phyloP scores from a whole-genome alignment of 2,329 filamentous ascomycete species.

The Lecanosticta acicola region DNA sequence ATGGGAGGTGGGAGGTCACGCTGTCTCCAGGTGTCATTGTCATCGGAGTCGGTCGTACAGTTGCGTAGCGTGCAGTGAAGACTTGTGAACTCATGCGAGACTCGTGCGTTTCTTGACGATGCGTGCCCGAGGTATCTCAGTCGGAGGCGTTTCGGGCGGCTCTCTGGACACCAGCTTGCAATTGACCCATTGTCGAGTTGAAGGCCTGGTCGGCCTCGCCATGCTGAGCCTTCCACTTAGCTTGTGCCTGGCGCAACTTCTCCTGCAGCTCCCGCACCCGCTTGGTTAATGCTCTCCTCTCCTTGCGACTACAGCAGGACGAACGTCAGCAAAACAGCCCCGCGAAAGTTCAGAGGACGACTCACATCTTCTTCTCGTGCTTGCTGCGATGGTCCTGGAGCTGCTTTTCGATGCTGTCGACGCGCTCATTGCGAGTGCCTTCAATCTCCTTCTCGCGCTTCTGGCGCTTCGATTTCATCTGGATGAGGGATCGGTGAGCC shows the following conservation, averaged over 20 bases:
- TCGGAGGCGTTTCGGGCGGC: no score
- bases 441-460: slow-evolving; percentile 15
- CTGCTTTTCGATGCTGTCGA: slow-evolving; percentile 8
- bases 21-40: no score
- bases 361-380: slow-evolving; percentile 11
- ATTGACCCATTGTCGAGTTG: slow-evolving; percentile 8
- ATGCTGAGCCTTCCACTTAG: slow-evolving; percentile 10
- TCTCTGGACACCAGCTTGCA: no score
- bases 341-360: slow-evolving; percentile 1
- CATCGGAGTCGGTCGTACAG: no score
- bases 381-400: slow-evolving; percentile 4
- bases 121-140: no score
- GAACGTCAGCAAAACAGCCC: slow-evolving; percentile 9
- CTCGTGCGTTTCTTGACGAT: no score
- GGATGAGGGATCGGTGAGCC: neutral
- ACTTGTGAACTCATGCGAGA: no score
- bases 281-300: slow-evolving; percentile 19
- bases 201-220: slow-evolving; percentile 10
- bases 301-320: no score
- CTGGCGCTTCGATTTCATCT: slow-evolving; percentile 4
- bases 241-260: slow-evolving; percentile 14
- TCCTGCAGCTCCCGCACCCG: slow-evolving; percentile 18
- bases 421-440: slow-evolving; percentile 4
- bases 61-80: no score
- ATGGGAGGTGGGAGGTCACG: no score